These are phyloP conservation scores for Melanogaster broomeanus DNA, from an alignment of 768 basidiomycete genomes.

Conservation along the genomic window DNA sequence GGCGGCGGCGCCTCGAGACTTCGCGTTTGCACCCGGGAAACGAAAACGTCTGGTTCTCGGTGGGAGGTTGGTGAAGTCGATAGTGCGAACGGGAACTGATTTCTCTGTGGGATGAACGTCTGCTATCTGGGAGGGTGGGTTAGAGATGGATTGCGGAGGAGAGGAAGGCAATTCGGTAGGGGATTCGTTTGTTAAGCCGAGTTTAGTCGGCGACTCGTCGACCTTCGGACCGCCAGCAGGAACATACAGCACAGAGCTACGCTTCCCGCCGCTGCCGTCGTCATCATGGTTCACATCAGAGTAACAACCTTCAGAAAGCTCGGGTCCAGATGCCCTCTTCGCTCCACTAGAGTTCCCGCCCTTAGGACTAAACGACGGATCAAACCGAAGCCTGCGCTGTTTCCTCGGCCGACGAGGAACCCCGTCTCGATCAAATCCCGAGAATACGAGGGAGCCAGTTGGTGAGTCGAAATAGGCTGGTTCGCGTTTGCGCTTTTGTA, in stretches of 20 bases:
- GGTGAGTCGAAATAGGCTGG: slow-evolving; percentile 30
- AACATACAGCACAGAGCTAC: background rate
- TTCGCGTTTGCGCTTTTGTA: slow-evolving; percentile 30
- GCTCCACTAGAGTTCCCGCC: background rate
- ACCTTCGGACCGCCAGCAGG: background rate
- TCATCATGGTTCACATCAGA: background rate
- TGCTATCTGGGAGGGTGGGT: too few species aligned
- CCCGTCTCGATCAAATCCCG: slow-evolving; percentile 32
- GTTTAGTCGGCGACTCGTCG: background rate
- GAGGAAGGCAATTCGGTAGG: background rate
- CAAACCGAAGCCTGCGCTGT: slow-evolving; percentile 26
- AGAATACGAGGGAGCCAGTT: slow-evolving; percentile 25
- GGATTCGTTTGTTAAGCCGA: background rate
- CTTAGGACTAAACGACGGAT: slow-evolving; percentile 23
- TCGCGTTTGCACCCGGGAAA: slow-evolving; percentile 5
- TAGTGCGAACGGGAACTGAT: slow-evolving; percentile 13
- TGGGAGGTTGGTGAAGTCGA: slow-evolving; percentile 30
- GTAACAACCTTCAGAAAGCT: slow-evolving; percentile 1
- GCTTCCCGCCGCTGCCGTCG: background rate
- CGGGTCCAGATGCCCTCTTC: background rate
- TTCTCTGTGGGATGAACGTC: background rate
- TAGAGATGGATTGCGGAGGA: background rate
- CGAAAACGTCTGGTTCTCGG: slow-evolving; percentile 10
- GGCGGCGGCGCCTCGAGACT: background rate
- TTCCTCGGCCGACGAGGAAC: slow-evolving; percentile 32